Percentiles rank a stretch among this genome's conserved stretches.
These are phyloP conservation scores for Ascocoryne sarcoides DNA, from an alignment of 2,329 filamentous ascomycete species.

Conservation along the genomic window DNA sequence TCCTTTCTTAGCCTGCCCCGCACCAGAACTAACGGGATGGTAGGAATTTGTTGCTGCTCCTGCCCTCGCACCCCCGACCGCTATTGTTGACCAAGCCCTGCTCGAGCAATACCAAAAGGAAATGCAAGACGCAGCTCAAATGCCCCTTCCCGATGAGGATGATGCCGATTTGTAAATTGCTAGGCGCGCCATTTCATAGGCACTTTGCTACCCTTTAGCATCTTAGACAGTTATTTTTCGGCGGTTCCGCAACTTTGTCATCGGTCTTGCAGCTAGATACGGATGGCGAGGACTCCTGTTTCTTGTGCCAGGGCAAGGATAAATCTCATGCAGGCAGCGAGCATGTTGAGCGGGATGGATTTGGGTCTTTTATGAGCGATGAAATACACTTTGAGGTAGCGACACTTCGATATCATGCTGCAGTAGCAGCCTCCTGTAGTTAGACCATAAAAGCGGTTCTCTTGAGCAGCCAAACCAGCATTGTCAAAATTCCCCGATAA, in stretches of 20 bases:
- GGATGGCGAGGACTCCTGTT: slow-evolving; percentile 19
- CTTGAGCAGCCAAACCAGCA: slow-evolving; percentile 5
- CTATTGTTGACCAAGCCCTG: slow-evolving; percentile 75
- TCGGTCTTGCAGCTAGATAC: slow-evolving; percentile 25
- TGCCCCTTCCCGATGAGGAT: slow-evolving; percentile 92
- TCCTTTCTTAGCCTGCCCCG: slow-evolving; percentile 17
- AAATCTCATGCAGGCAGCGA: slow-evolving; percentile 19
- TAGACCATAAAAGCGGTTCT: slow-evolving; percentile 26
- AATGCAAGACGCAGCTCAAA: slow-evolving; percentile 70
- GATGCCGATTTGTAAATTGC: slow-evolving; percentile 51
- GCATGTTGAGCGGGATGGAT: slow-evolving; percentile 12
- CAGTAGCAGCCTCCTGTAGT: slow-evolving; percentile 23
- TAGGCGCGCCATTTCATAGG: neutral
- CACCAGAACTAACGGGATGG: slow-evolving; percentile 11
- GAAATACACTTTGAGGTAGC: slow-evolving; percentile 19
- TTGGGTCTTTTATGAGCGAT: slow-evolving; percentile 21
- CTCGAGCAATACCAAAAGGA: slow-evolving; percentile 78
- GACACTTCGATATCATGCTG: slow-evolving; percentile 20
- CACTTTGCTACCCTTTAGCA: slow-evolving; percentile 16
- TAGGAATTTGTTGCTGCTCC: slow-evolving; percentile 95
- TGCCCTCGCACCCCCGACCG: slow-evolving; percentile 88
- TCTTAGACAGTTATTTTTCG: slow-evolving; percentile 29
- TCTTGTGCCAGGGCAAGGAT: slow-evolving; percentile 21
- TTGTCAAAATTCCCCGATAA: neutral
- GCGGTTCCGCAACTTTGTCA: slow-evolving; percentile 27